phyloP scores from a whole-genome alignment of 2,329 filamentous ascomycete genomes.

The Elsinoe necatrix region DNA sequence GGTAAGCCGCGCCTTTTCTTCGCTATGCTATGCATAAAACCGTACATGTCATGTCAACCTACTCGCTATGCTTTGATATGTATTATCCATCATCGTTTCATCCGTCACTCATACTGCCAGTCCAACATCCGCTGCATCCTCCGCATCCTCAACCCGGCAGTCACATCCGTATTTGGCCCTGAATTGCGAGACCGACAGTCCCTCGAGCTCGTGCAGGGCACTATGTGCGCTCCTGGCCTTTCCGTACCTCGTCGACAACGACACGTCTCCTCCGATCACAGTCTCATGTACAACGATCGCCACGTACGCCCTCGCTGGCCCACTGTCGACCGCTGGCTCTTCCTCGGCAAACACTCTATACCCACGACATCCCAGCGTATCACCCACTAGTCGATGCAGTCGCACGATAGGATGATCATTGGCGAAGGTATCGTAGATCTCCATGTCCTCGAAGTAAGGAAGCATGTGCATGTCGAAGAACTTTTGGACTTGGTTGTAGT shows the following conservation, averaged over 20 bases:
- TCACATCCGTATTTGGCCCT: constrained; percentile 53
- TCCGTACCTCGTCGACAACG: constrained; percentile 60
- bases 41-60: not conserved
- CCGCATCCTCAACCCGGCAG: constrained; percentile 37
- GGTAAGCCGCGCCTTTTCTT: not conserved
- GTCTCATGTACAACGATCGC: constrained; percentile 68
- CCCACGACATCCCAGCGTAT: constrained; percentile 56
- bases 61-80: not conserved
- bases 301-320: constrained; percentile 48
- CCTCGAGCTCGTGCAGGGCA: constrained; percentile 46
- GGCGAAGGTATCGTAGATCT: constrained; percentile 76
- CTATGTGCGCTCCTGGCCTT: constrained; percentile 58
- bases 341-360: constrained; percentile 50
- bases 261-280: constrained; percentile 54
- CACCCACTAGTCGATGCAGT: constrained; percentile 55
- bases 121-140: not conserved
- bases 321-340: constrained; percentile 40
- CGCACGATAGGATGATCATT: constrained; percentile 70
- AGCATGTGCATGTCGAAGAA: constrained; percentile 73
- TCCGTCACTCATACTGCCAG: not conserved
- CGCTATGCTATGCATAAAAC: constrained; percentile 2
- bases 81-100: not conserved
- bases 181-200: constrained; percentile 50
- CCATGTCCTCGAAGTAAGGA: constrained; percentile 78
- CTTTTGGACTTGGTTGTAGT: constrained; percentile 60